Evolutionary conservation across 768 basidiomycete genomes (phyloP).

Genomic region (Roridomyces roridus): DNA sequence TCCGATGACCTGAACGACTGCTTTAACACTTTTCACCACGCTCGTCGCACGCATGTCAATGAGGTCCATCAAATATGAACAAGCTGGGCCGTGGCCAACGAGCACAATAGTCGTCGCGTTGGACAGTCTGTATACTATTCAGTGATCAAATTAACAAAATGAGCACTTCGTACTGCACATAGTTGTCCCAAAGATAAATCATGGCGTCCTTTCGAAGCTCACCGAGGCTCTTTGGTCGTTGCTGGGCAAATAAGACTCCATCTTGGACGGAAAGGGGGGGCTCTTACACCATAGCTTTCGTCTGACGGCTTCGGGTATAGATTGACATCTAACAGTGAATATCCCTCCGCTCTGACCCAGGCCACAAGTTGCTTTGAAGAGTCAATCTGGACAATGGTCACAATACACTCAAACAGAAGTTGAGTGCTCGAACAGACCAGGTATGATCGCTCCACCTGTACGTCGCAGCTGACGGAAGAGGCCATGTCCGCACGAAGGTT

Average conservation of each 20-base stretch:
- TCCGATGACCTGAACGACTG: slow-evolving; percentile 82
- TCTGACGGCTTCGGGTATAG: slow-evolving; percentile 67
- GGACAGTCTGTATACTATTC: slow-evolving; percentile 61
- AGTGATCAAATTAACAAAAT: neutral
- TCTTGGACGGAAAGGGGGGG: neutral
- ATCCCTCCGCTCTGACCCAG: slow-evolving; percentile 75
- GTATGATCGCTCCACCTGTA: slow-evolving; percentile 83
- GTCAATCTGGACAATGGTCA: slow-evolving; percentile 69
- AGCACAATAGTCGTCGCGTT: slow-evolving; percentile 76
- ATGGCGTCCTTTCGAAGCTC: slow-evolving; percentile 65
- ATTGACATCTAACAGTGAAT: slow-evolving; percentile 87
- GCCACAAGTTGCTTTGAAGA: slow-evolving; percentile 78
- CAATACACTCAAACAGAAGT: neutral
- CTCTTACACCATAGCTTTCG: slow-evolving; percentile 39
- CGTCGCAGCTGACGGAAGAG: slow-evolving; percentile 71
- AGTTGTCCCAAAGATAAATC: slow-evolving; percentile 95
- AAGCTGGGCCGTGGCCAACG: slow-evolving; percentile 89
- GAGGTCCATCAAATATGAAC: slow-evolving; percentile 75
- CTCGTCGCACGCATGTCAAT: slow-evolving; percentile 66
- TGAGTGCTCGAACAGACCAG: slow-evolving; percentile 54
- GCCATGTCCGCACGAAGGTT: slow-evolving; percentile 87
- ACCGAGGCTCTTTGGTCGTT: slow-evolving; percentile 50
- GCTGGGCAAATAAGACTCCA: neutral
- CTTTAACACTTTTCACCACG: slow-evolving; percentile 68
- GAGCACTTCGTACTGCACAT: slow-evolving; percentile 73